phyloP scores from a whole-genome alignment of 1,284 basidiomycete species.

The Pseudozyma pruni region DNA sequence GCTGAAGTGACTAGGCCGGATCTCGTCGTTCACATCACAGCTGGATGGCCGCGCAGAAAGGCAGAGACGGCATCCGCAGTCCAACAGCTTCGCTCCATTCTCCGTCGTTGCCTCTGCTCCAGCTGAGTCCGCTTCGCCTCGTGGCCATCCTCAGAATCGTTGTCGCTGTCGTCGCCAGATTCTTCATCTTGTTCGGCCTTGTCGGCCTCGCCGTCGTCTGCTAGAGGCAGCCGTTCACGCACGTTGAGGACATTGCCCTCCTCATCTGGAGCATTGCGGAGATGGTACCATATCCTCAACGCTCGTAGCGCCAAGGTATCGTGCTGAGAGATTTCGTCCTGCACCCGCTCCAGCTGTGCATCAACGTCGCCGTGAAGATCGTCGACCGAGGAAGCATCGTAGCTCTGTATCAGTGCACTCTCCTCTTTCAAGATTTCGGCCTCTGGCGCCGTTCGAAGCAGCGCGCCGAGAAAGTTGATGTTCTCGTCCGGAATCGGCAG shows the following conservation, averaged over 20 bases:
- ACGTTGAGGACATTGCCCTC: slow-evolving; percentile 55
- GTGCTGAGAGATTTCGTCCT: slow-evolving; percentile 44
- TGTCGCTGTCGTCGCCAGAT: slow-evolving; percentile 14
- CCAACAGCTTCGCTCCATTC: slow-evolving; percentile 32
- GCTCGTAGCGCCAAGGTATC: slow-evolving; percentile 46
- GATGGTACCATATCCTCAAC: slow-evolving; percentile 54
- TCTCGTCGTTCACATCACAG: slow-evolving; percentile 2
- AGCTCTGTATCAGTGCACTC: slow-evolving; percentile 32
- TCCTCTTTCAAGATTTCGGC: slow-evolving; percentile 46
- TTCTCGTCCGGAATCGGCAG: slow-evolving; percentile 53
- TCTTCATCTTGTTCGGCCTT: slow-evolving; percentile 34
- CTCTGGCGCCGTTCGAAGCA: slow-evolving; percentile 58
- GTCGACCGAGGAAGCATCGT: slow-evolving; percentile 20
- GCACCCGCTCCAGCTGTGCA: slow-evolving; percentile 25
- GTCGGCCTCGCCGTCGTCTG: slow-evolving; percentile 28
- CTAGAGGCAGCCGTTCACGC: slow-evolving; percentile 36
- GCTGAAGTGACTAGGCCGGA: not conserved
- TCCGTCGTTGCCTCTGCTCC: slow-evolving; percentile 21
- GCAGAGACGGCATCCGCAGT: slow-evolving; percentile 32
- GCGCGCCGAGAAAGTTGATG: slow-evolving; percentile 57
- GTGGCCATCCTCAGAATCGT: slow-evolving; percentile 37
- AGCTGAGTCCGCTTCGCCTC: slow-evolving; percentile 9
- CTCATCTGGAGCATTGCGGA: slow-evolving; percentile 51
- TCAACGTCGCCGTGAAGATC: slow-evolving; percentile 8
- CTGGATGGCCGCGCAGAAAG: slow-evolving; percentile 29